Evolutionary conservation across 257 asterid species (phyloP).

Genomic region (Solanum medicagineum): DNA sequence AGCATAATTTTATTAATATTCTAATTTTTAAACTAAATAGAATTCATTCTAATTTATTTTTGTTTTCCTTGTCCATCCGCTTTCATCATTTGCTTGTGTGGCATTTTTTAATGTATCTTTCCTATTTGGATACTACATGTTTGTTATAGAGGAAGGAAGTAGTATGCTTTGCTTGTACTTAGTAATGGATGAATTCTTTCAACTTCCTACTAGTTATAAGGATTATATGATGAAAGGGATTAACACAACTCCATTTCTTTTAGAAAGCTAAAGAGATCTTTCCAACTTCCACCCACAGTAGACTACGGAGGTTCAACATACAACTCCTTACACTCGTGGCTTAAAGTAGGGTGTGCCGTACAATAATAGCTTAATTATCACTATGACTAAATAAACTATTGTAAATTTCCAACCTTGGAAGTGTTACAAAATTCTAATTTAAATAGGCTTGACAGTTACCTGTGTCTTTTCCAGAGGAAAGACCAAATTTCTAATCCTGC

Average conservation of each 20-base stretch:
- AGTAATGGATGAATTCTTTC: constrained; percentile 8
- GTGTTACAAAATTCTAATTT: neutral
- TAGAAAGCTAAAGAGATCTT: neutral
- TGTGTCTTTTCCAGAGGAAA: neutral
- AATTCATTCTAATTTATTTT: no score
- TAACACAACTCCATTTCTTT: neutral
- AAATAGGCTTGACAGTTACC: neutral
- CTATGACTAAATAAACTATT: neutral
- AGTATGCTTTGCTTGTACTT: neutral
- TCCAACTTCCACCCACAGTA: neutral
- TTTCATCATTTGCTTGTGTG: neutral
- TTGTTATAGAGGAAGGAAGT: constrained; percentile 51
- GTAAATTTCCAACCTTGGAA: neutral
- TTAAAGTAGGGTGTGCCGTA: neutral
- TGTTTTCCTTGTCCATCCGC: neutral
- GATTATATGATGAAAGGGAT: neutral
- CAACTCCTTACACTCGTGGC: neutral
- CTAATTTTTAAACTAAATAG: no score
- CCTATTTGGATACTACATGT: neutral
- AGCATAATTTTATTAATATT: no score
- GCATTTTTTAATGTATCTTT: neutral
- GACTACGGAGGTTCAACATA: neutral
- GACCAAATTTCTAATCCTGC: neutral
- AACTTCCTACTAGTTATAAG: constrained; percentile 57
- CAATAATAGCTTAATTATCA: neutral